A percentile compares a stretch with the other conserved stretches of the same genome.
phyloP scores from a whole-genome alignment of 768 basidiomycete genomes.

The Suillus clintonianus region DNA sequence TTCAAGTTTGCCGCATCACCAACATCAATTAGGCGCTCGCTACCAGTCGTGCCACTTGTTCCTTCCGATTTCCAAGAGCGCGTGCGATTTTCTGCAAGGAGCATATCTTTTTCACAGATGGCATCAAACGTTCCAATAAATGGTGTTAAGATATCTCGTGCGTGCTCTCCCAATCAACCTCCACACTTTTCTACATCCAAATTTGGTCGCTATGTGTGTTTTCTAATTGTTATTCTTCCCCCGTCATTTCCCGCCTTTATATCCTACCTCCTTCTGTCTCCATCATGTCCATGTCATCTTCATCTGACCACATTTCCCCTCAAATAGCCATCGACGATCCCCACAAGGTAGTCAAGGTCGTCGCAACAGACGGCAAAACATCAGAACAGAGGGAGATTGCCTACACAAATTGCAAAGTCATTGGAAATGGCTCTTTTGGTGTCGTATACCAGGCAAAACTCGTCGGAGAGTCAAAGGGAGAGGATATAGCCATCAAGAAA shows the following conservation, averaged over 20 bases:
- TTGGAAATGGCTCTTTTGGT: conserved; percentile 98
- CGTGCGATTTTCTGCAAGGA: conserved; percentile 1
- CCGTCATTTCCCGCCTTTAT: conserved; percentile 35
- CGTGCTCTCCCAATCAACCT: conserved; percentile 36
- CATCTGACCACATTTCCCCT: conserved; percentile 24
- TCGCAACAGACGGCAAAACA: conserved; percentile 92
- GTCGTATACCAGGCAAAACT: conserved; percentile 97
- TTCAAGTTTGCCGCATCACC: conserved; percentile 6
- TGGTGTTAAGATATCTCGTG: conserved; percentile 84
- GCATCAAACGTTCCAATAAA: conserved; percentile 81
- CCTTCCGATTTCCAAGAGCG: conserved; percentile 6
- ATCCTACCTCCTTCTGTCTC: conserved; percentile 35
- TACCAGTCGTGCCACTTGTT: conserved; percentile 11
- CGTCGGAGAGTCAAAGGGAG: conserved; percentile 60
- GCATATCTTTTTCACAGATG: conserved; percentile 43
- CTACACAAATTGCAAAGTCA: conserved; percentile 98
- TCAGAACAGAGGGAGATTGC: conserved; percentile 85
- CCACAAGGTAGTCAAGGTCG: conserved; percentile 92
- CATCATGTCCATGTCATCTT: conserved; percentile 26
- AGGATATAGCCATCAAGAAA: conserved; percentile 99
- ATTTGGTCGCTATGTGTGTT: conserved; percentile 27
- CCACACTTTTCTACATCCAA: conserved; percentile 23
- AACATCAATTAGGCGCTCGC: conserved; percentile 15
- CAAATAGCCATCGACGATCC: conserved; percentile 87
- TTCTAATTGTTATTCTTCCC: conserved; percentile 10